Percentiles rank a stretch among this genome's conserved stretches.
Conservation (phyloP, 202 grass and related monocot species). For the Panicum virgatum region DNA sequence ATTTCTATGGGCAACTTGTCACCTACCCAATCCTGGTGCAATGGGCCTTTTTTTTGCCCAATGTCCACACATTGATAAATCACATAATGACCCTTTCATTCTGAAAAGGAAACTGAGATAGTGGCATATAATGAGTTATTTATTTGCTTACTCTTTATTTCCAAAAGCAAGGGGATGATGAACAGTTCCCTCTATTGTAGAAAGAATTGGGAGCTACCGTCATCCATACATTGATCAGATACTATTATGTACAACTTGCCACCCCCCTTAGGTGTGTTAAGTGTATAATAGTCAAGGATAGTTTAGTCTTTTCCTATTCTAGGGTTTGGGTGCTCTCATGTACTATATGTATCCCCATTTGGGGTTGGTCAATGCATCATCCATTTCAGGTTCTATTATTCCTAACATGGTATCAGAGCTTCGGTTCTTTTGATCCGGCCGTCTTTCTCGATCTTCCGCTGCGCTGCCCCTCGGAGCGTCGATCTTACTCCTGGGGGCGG, state of each 20-base stretch:
- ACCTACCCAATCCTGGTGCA: neutral
- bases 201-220: constrained; percentile 73
- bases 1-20: neutral
- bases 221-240: constrained; percentile 39
- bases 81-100: neutral
- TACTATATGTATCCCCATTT: too few species aligned
- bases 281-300: too few species aligned
- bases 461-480: too few species aligned
- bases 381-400: too few species aligned
- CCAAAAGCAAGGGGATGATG: constrained; percentile 68
- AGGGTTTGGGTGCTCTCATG: too few species aligned
- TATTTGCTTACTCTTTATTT: constrained; percentile 57
- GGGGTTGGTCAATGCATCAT: too few species aligned
- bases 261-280: too few species aligned
- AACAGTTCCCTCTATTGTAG: constrained; percentile 66
- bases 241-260: neutral
- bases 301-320: too few species aligned
- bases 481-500: too few species aligned
- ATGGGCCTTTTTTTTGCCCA: neutral
- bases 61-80: neutral
- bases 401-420: too few species aligned
- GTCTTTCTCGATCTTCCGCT: too few species aligned
- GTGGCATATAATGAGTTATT: constrained; percentile 50
- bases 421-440: too few species aligned
- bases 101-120: constrained; percentile 35